These are phyloP conservation scores for Hanseniaspora lachancei DNA, from an alignment of 805 yeast species.

Conservation along the genomic window DNA sequence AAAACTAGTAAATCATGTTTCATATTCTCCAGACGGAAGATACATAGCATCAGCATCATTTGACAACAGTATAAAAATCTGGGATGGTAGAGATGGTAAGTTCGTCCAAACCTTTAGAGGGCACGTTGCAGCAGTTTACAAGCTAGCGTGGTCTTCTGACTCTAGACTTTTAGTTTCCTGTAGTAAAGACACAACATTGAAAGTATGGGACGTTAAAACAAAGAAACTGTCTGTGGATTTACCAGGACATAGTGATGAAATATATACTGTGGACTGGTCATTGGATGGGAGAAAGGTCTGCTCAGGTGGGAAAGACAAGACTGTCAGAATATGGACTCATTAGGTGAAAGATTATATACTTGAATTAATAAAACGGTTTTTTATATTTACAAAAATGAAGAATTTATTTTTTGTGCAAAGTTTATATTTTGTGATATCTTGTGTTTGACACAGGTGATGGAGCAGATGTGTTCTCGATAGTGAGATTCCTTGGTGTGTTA, in stretches of 20 bases:
- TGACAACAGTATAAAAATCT: slow-evolving; percentile 85
- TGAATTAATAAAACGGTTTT: background rate
- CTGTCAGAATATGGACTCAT: slow-evolving; percentile 87
- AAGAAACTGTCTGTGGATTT: slow-evolving; percentile 73
- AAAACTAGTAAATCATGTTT: slow-evolving; percentile 87
- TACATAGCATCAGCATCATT: slow-evolving; percentile 83
- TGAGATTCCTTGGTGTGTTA: too few relatives aligned
- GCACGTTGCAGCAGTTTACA: slow-evolving; percentile 95
- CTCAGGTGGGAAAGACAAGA: slow-evolving; percentile 96
- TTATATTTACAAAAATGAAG: too few relatives aligned
- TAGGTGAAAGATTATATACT: background rate
- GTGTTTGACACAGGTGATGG: too few relatives aligned
- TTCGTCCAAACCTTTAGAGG: slow-evolving; percentile 86
- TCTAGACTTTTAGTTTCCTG: slow-evolving; percentile 82
- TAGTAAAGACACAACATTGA: slow-evolving; percentile 89
- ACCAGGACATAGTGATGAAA: slow-evolving; percentile 95
- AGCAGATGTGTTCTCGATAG: too few relatives aligned
- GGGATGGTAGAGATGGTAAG: slow-evolving; percentile 92
- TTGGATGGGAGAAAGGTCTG: slow-evolving; percentile 85
- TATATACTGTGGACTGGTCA: slow-evolving; percentile 96
- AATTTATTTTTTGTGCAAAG: too few relatives aligned
- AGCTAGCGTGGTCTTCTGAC: slow-evolving; percentile 95
- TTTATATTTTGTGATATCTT: too few relatives aligned
- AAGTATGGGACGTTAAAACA: slow-evolving; percentile 90
- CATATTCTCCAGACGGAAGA: slow-evolving; percentile 91